Base-by-base conservation (phyloP, 345 rosid genomes). In the Turritis glabra region DNA sequence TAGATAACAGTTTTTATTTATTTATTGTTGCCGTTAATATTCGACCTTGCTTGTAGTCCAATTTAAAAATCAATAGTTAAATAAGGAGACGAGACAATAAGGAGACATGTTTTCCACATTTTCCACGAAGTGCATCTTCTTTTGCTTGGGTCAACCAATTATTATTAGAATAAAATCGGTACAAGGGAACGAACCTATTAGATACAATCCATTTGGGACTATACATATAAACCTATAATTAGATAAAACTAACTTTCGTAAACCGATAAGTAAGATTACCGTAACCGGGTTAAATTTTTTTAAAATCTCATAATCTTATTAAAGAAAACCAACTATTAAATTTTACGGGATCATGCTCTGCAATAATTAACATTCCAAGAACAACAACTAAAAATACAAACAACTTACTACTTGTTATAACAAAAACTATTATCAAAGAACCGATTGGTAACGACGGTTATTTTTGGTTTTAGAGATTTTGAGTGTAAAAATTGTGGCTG, bases 91-190 rank as follows among this genome's bases (percentile, higher is more conserved):
- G 4, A 41, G 50, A 47, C 15, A 53, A 33, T 50, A 12, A 50
- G n/a, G 52, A 40, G 6, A 12, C 40, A 72, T 72, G 69, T 72
- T 50, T 61, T 41, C 62, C 62, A 51, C 54, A 72, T 72, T 72
- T 65, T 60, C 7, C 51, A 29, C 8, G 58, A 48, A 59, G 17
- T 47, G 23, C 7, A 58, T 46, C 57, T 35, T 21, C 23, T 11
- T 50, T 22, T 10, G 7, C 1, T 21, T 51, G 5, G 55, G 55
- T 51, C 29, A 51, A 51, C 55, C 29, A n/a, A 5, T 46, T 11
- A 22, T 22, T 22, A 51, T 51, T 19, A 0, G 1, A 50, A 11
- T 4, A 50, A 21, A 10, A 48, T 21, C 26, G 50, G 53, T 19
- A 47, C 52, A 47, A 47, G 3, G 25, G 1, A 46, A 9, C 25